Conservation (phyloP, 495 filamentous ascomycete genomes). For the Xylaria grammica region DNA sequence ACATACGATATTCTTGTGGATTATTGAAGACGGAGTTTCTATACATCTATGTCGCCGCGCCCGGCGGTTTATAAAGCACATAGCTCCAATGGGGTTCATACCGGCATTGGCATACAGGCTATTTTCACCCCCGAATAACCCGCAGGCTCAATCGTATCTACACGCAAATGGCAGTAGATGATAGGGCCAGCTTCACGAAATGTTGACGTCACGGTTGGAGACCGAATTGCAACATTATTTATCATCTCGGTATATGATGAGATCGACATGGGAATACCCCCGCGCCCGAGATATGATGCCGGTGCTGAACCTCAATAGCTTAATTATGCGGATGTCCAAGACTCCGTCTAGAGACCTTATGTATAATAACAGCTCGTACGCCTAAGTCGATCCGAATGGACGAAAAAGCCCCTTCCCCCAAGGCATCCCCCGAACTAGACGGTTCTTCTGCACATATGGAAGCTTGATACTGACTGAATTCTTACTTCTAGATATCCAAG, state of each 20-base stretch:
- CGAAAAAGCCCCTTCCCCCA: no score
- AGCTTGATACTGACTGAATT: no score
- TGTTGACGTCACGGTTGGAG: slow-evolving; percentile 15
- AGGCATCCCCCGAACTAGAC: no score
- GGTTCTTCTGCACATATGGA: no score
- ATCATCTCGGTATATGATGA: slow-evolving; percentile 2
- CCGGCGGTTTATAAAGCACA: background rate
- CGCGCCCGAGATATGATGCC: background rate
- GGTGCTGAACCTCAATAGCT: no score
- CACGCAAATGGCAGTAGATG: background rate
- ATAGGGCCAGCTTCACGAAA: background rate
- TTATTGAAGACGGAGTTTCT: background rate
- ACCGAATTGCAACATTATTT: background rate
- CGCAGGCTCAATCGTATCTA: slow-evolving; percentile 10
- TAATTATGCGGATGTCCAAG: no score
- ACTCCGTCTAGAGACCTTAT: no score
- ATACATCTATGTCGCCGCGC: background rate
- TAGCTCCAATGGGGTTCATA: background rate
- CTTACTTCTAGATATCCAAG: no score
- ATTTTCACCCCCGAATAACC: slow-evolving; percentile 4
- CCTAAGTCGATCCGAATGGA: no score
- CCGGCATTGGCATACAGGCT: slow-evolving; percentile 1
- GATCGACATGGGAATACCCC: background rate
- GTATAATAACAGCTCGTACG: no score
- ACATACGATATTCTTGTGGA: background rate